phyloP scores from a whole-genome alignment of 345 rosid species.

The Rubroshorea leprosula region DNA sequence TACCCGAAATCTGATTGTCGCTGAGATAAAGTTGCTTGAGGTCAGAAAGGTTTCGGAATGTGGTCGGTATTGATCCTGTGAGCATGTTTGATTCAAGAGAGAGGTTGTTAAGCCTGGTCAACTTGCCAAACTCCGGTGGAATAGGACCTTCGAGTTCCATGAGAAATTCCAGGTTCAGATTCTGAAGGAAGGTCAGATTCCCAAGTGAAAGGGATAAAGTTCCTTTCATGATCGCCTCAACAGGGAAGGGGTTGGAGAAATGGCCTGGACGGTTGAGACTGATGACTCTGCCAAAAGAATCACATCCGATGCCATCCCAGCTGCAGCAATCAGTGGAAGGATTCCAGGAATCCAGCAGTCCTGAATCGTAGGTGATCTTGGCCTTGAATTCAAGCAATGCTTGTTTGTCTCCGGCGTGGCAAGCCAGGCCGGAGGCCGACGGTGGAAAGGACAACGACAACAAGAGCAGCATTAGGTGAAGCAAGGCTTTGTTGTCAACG shows the following conservation, averaged over 20 bases:
- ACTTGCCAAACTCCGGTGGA: conserved; percentile 37
- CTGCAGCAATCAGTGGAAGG: conserved; percentile 46
- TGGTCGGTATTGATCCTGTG: conserved; percentile 36
- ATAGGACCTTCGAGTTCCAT: conserved; percentile 42
- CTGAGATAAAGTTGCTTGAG: conserved; percentile 35
- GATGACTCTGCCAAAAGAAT: conserved; percentile 37
- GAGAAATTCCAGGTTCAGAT: conserved; percentile 49
- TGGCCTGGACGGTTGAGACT: conserved; percentile 42
- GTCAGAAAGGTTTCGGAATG: conserved; percentile 25
- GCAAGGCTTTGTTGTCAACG: no score
- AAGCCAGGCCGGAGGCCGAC: no score
- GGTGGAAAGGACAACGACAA: no score
- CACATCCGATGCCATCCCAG: conserved; percentile 51
- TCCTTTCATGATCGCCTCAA: no score
- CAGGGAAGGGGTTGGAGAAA: no score
- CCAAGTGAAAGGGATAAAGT: no score
- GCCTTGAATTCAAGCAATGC: conserved; percentile 50
- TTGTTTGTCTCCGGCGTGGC: conserved; percentile 40
- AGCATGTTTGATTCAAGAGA: conserved; percentile 47
- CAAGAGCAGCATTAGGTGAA: no score
- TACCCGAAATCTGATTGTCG: conserved; percentile 35
- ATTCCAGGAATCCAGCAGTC: conserved; percentile 39
- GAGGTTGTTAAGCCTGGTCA: conserved; percentile 25
- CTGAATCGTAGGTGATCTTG: conserved; percentile 38
- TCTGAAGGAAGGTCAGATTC: no score